Percentiles rank a stretch among this genome's conserved stretches.
Evolutionary conservation across 331 rosid genomes (phyloP).

Genomic region (Saraca asoca): DNA sequence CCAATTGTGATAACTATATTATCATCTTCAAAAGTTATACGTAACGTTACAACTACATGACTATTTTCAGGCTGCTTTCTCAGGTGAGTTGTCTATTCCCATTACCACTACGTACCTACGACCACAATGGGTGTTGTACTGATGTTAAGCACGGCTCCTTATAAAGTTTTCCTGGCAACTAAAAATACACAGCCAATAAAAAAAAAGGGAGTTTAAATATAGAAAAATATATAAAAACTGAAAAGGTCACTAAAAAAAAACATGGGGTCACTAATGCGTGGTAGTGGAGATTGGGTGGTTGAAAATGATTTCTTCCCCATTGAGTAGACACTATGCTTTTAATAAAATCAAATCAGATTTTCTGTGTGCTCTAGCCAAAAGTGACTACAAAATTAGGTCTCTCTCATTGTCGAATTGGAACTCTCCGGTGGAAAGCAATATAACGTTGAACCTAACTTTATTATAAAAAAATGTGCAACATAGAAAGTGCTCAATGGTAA

Average conservation of each 20-base stretch:
- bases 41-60: no score
- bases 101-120: background rate
- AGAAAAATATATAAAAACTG: background rate
- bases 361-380: background rate
- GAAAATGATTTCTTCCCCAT: background rate
- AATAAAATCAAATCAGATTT: background rate
- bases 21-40: no score
- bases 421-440: constrained; percentile 37
- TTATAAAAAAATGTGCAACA: constrained; percentile 2
- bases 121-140: constrained; percentile 12
- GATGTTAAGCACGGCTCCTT: constrained; percentile 55
- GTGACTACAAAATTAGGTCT: constrained; percentile 47
- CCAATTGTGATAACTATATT: no score
- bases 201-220: background rate
- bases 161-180: constrained; percentile 21
- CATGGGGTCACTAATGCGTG: background rate
- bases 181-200: background rate
- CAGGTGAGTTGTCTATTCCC: no score
- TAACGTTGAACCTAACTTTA: constrained; percentile 24
- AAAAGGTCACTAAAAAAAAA: background rate
- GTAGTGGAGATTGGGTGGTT: background rate
- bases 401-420: constrained; percentile 44
- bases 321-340: background rate
- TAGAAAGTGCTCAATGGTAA: background rate
- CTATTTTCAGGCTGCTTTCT: no score